These are phyloP conservation scores for Calocybe gangraenosa DNA, from an alignment of 768 basidiomycete genomes.

Conservation along the genomic window DNA sequence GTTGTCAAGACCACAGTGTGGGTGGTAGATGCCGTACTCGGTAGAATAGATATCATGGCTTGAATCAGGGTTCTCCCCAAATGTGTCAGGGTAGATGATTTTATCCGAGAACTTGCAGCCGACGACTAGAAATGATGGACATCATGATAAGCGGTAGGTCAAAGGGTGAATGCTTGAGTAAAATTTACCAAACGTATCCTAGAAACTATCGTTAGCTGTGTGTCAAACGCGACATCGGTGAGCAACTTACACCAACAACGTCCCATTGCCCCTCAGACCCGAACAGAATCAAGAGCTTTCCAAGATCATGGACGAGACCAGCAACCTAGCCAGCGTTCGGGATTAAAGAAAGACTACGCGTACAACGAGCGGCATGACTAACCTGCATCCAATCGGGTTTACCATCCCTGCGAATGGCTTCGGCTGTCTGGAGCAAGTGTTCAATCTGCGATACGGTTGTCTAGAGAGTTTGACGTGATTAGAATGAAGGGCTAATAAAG, in stretches of 20 bases:
- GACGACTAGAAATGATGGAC: constrained; percentile 43
- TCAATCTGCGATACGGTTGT: constrained; percentile 31
- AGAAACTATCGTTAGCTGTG: constrained; percentile 5
- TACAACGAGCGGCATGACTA: not conserved
- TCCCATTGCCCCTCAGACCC: constrained; percentile 92
- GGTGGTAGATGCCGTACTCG: constrained; percentile 70
- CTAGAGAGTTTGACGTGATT: not conserved
- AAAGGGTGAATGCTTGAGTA: not conserved
- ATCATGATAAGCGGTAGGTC: constrained; percentile 1
- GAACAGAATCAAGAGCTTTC: constrained; percentile 82
- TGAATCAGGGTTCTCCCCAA: constrained; percentile 67
- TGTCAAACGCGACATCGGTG: constrained; percentile 6
- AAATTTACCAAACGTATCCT: constrained; percentile 41
- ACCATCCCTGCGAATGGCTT: constrained; percentile 80
- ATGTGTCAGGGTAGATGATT: constrained; percentile 78
- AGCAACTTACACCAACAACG: constrained; percentile 67
- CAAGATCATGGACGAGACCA: constrained; percentile 85
- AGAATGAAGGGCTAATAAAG: not conserved
- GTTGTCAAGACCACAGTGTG: constrained; percentile 78
- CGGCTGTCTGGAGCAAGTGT: constrained; percentile 89
- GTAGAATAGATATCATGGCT: constrained; percentile 64
- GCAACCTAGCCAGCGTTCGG: constrained; percentile 36
- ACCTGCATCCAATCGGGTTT: constrained; percentile 90
- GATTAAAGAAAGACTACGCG: not conserved
- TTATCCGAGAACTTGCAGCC: constrained; percentile 85